Evolutionary conservation across 805 yeast species (phyloP).

Genomic region (Candida orba): DNA sequence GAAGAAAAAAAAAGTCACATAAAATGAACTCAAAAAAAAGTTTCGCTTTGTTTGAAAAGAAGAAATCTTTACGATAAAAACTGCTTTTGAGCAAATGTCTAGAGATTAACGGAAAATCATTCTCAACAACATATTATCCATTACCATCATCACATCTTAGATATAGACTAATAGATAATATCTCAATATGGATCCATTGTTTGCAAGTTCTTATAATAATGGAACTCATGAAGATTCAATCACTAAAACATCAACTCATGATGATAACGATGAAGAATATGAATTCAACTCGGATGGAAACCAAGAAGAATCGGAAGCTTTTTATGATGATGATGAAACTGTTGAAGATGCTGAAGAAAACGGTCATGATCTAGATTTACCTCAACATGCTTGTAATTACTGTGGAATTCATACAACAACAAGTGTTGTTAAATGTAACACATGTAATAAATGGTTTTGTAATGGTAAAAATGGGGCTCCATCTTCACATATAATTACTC

Average conservation of each 20-base stretch:
- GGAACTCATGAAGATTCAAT: too few species aligned
- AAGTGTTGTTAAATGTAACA: slow-evolving; percentile 67
- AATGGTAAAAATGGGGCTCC: slow-evolving; percentile 54
- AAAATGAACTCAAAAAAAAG: too few species aligned
- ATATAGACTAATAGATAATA: too few species aligned
- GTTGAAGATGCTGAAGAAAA: not conserved
- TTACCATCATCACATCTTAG: too few species aligned
- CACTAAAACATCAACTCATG: not conserved
- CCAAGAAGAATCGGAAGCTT: slow-evolving; percentile 5
- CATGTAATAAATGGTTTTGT: slow-evolving; percentile 86
- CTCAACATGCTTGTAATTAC: slow-evolving; percentile 50
- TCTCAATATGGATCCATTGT: slow-evolving; percentile 13
- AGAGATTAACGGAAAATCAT: too few species aligned
- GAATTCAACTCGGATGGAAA: slow-evolving; percentile 8
- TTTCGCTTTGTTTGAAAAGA: too few species aligned
- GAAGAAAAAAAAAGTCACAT: too few species aligned
- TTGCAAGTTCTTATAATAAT: too few species aligned
- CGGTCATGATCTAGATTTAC: slow-evolving; percentile 9
- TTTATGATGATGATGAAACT: slow-evolving; percentile 13
- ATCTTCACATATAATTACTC: slow-evolving; percentile 80
- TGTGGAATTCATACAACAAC: slow-evolving; percentile 66
- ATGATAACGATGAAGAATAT: slow-evolving; percentile 1
- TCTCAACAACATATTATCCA: too few species aligned
- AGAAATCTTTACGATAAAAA: too few species aligned
- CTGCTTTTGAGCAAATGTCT: too few species aligned